Percentiles rank a stretch among this genome's conserved stretches.
Evolutionary conservation across 768 basidiomycete species (phyloP).

Genomic region (Panellus pusillus): DNA sequence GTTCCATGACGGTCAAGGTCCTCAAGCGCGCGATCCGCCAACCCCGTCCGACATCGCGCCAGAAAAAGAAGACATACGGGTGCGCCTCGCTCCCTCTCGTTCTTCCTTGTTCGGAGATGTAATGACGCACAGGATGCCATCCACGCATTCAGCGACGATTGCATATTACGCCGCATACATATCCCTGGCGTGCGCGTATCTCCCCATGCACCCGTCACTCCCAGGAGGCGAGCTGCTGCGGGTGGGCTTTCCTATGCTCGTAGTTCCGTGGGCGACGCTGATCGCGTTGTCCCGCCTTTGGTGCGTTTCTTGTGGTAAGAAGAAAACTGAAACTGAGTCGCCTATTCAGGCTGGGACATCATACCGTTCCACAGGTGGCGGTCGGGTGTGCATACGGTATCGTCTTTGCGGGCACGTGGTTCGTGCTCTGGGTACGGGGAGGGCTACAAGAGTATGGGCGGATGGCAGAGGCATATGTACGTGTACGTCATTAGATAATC

Average conservation of each 20-base stretch:
- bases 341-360: constrained; percentile 57
- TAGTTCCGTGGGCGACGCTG: constrained; percentile 53
- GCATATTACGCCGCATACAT: constrained; percentile 64
- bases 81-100: constrained; percentile 32
- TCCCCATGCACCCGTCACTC: constrained; percentile 60
- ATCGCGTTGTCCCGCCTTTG: constrained; percentile 67
- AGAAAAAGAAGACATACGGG: constrained; percentile 66
- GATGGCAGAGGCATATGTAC: constrained; percentile 7
- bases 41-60: constrained; percentile 51
- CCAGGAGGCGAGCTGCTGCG: constrained; percentile 40
- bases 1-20: constrained; percentile 57
- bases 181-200: constrained; percentile 51
- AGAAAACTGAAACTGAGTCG: too few relatives aligned
- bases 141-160: constrained; percentile 75
- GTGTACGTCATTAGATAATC: not conserved
- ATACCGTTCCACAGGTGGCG: constrained; percentile 68
- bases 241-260: constrained; percentile 44
- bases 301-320: too few relatives aligned
- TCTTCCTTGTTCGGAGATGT: not conserved
- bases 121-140: constrained; percentile 64
- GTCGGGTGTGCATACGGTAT: constrained; percentile 61
- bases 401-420: constrained; percentile 55
- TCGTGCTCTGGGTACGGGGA: constrained; percentile 50
- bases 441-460: constrained; percentile 29
- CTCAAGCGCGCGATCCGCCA: constrained; percentile 64